Evolutionary conservation across 768 basidiomycete species (phyloP).

Genomic region (Pleurotus tuoliensis): DNA sequence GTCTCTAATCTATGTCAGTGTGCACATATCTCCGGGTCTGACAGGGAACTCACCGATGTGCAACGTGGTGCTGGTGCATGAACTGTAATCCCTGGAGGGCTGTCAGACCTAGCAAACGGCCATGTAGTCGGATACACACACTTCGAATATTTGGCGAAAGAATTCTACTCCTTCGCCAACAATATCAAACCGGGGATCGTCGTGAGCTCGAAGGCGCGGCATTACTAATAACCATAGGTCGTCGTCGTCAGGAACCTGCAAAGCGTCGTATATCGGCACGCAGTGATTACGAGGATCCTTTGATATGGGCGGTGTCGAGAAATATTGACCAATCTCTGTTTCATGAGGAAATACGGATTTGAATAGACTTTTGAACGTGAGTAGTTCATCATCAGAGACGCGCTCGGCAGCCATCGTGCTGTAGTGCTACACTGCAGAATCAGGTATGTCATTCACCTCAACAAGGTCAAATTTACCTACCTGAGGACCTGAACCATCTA

Average conservation of each 20-base stretch:
- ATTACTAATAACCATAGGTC: conserved; percentile 17
- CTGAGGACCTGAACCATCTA: conserved; percentile 6
- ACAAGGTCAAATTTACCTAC: neutral
- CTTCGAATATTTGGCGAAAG: conserved; percentile 29
- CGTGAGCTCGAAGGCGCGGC: conserved; percentile 15
- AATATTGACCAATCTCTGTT: conserved; percentile 20
- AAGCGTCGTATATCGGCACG: conserved; percentile 20
- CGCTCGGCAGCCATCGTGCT: conserved; percentile 27
- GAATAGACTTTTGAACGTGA: conserved; percentile 23
- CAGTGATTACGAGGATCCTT: conserved; percentile 24
- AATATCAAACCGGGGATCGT: conserved; percentile 21
- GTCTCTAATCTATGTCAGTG: neutral
- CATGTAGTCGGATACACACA: neutral
- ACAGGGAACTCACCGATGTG: conserved; percentile 23
- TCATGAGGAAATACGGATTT: conserved; percentile 20
- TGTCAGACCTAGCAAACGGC: no score
- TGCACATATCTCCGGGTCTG: no score
- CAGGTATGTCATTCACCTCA: neutral
- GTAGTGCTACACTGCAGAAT: neutral
- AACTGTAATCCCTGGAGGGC: conserved; percentile 26
- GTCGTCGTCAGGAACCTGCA: conserved; percentile 15
- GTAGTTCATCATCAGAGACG: conserved; percentile 19
- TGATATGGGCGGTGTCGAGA: conserved; percentile 13
- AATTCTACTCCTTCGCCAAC: conserved; percentile 29
- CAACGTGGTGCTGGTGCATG: conserved; percentile 29